phyloP scores from a whole-genome alignment of 202 grass and related monocot species.

The Zizania palustris region DNA sequence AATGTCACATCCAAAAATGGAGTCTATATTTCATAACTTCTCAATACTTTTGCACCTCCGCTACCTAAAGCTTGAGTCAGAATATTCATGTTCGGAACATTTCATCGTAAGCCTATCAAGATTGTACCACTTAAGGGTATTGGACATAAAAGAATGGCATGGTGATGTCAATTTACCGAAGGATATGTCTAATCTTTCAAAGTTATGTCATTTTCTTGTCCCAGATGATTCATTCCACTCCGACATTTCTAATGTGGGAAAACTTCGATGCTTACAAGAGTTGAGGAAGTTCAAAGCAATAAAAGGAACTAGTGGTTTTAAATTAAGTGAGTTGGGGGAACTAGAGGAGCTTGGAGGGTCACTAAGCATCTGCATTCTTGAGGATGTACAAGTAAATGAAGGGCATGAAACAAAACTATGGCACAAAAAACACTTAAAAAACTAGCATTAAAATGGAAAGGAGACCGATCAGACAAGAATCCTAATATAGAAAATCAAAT shows the following conservation, averaged over 20 bases:
- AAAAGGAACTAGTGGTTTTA: background rate
- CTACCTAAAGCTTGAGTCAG: no score
- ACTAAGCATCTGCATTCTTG: background rate
- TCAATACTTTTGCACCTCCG: no score
- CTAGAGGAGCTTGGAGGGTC: background rate
- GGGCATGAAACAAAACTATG: background rate
- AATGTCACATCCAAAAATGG: no score
- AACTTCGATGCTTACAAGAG: background rate
- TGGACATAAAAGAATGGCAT: background rate
- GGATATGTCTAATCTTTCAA: constrained; percentile 1
- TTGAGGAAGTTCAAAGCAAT: background rate
- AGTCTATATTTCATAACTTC: background rate
- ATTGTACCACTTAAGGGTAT: background rate
- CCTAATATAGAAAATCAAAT: background rate
- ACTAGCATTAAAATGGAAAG: background rate
- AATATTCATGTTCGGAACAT: no score
- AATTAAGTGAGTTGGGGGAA: background rate
- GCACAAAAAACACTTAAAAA: background rate
- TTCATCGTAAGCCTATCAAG: background rate
- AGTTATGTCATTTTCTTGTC: constrained; percentile 19
- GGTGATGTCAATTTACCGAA: background rate
- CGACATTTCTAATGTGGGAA: background rate
- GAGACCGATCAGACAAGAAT: background rate
- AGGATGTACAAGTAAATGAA: background rate
- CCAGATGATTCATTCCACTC: background rate